Evolutionary conservation across 176 grass and related monocot species (phyloP), one percentile per base, ranked within the genome.

Genomic region (Elaeis guineensis): DNA sequence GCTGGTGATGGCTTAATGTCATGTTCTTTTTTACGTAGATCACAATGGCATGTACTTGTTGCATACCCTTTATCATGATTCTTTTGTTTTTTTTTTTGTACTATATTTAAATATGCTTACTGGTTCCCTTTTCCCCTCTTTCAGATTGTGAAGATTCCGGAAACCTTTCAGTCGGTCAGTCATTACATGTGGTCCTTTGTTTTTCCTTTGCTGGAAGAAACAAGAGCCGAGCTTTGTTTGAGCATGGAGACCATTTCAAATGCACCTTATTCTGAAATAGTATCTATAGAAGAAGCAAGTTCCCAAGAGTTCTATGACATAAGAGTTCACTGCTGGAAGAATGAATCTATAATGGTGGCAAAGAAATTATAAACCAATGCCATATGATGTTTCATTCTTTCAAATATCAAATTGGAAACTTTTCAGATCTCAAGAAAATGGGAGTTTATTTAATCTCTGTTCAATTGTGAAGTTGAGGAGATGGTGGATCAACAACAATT

Each of bases 121-220:
- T 16, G 25, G 18, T 19, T 5, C 17, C 51, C 55, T 14, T 58
- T 25, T 80, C 25, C 49, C 22, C 50, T 30, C 59, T n/a, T 73
- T 23, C 39, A 95, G 86, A 59, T 95, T 17, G 57, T 79, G 48
- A 70, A 76, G 0, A 79, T 95, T 35, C 90, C 90, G 3, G 14
- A 18, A 26, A 77, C 30, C 2, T 95, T 95, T 49, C 49, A 2
- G 1, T 87, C 83, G 1, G 5, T 86, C 2, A 66, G 59, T 0
- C 28, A 71, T 23, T 95, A 95, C 54, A 51, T 95, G 4, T 19
- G 52, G 64, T 63, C 82, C 14, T 95, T 71, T 62, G 62, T 57
- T 20, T 3, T 16, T 57, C 86, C 86, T 61, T 64, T 95, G 8
- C 72, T 90, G 49, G 83, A 95, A 74, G 86, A 95, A 76, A 90